Base-by-base conservation (phyloP, 2,329 filamentous ascomycete species). In the Cylindrodendrum hubeiense region DNA sequence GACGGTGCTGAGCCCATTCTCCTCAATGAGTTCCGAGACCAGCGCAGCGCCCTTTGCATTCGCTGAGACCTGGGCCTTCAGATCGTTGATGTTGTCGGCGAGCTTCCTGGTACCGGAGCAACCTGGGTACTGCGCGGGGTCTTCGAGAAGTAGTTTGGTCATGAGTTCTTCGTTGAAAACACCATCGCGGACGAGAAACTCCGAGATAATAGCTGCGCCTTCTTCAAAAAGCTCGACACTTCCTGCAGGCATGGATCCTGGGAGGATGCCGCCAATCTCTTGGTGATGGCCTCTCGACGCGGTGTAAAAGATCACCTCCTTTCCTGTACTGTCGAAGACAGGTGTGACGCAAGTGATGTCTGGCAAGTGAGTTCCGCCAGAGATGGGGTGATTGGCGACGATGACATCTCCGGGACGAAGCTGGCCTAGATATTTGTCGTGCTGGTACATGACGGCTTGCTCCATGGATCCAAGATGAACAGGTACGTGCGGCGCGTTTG, bases 1-100 rank as follows among this genome's bases (percentile, higher is more conserved):
- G 0, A 95, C 92, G 0, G 91, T 89, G 5, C 89, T 83, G 46
- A 92, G 87, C 3, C 90, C 89, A 71, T 93, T 94, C 70, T 95
- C 92, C 24, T 87, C 85, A 67, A 95, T 93, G 1, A 95, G 82
- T 0, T 86, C 84, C 39, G 85, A 87, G 68, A 95, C 93, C n/a
- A 95, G 82, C 41, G 87, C 87, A 71, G 95, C 95, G 10, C 94
- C 94, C 71, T 94, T 94, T 71, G 93, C 91, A 74, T 97, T 97
- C 12, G 93, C 93, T 0, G 94, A 93, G 12, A 96, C 91, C 76
- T 97, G 93, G 0, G 94, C 94, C 77, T 95, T 94, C 43, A 97
- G 84, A 75, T 97, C 94, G 54, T 93, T 95, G 70, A 97, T 85
- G 75, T 97, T 97, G 78, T 97, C 94, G 9, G 88, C 89, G 1